Conservation (phyloP, 129 eudicot genomes). For the Artemisia annua region DNA sequence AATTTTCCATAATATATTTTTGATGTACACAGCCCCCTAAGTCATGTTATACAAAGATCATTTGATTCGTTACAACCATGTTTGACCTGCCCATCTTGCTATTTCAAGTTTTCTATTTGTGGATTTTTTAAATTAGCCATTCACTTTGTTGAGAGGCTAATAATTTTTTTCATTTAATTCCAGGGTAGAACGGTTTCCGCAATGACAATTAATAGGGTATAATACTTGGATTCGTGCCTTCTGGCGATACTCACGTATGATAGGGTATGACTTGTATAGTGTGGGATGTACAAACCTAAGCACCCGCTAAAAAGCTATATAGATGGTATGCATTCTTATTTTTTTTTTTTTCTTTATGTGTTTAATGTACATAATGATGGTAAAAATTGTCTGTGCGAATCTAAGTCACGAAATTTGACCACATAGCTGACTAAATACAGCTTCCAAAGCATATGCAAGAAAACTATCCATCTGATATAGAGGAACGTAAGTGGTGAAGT, state of each 20-base stretch:
- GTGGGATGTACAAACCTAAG: not conserved
- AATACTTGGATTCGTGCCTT: slow-evolving; percentile 90
- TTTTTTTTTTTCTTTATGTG: not conserved
- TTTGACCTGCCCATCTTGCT: too few species aligned
- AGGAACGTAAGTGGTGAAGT: slow-evolving; percentile 30
- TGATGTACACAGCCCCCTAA: too few species aligned
- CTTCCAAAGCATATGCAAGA: slow-evolving; percentile 37
- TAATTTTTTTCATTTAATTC: not conserved
- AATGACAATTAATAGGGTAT: slow-evolving; percentile 87
- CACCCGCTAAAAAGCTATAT: too few species aligned
- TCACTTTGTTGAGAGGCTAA: not conserved
- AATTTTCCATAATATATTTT: too few species aligned
- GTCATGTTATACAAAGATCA: too few species aligned
- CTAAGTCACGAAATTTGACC: slow-evolving; percentile 5
- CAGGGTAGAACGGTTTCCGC: slow-evolving; percentile 97
- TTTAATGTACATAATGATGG: not conserved
- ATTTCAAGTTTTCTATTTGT: not conserved
- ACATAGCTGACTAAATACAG: slow-evolving; percentile 75
- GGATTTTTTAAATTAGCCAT: not conserved
- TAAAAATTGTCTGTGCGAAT: not conserved
- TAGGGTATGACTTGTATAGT: not conserved
- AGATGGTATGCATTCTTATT: too few species aligned
- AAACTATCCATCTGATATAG: slow-evolving; percentile 31
- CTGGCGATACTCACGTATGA: slow-evolving; percentile 67
- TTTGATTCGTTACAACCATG: too few species aligned